Evolutionary conservation across 2,329 filamentous ascomycete species (phyloP).

Genomic region (Periconia macrospinosa): DNA sequence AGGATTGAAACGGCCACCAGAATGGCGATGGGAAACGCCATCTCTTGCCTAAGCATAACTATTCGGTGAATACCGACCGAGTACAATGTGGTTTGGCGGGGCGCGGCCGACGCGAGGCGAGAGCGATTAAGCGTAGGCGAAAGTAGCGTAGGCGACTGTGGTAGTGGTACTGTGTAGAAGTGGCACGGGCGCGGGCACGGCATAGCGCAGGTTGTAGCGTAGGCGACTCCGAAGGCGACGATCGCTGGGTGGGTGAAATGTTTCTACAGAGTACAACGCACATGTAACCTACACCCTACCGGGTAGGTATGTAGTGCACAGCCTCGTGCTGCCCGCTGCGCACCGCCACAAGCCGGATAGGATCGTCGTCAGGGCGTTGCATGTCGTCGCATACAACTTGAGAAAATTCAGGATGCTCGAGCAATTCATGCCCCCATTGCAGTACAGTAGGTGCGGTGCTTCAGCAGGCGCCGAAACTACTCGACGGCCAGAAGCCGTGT

Average conservation of each 20-base stretch:
- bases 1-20: slow-evolving; percentile 31
- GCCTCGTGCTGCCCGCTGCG: slow-evolving; percentile 17
- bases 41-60: too few species aligned
- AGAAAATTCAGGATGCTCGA: too few species aligned
- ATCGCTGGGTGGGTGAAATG: not conserved
- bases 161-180: slow-evolving; percentile 10
- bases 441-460: slow-evolving; percentile 16
- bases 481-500: slow-evolving; percentile 31
- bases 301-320: not conserved
- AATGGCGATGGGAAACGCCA: slow-evolving; percentile 1
- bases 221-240: slow-evolving; percentile 30
- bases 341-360: slow-evolving; percentile 27
- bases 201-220: slow-evolving; percentile 10
- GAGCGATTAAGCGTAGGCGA: too few species aligned
- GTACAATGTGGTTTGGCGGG: too few species aligned
- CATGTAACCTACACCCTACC: too few species aligned
- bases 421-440: too few species aligned
- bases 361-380: not conserved
- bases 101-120: too few species aligned
- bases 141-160: slow-evolving; percentile 2
- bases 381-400: too few species aligned
- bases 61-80: too few species aligned
- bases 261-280: slow-evolving; percentile 2
- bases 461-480: slow-evolving; percentile 42
- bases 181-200: slow-evolving; percentile 4